phyloP scores from a whole-genome alignment of 768 basidiomycete species.

The Hypholoma sublateritium region DNA sequence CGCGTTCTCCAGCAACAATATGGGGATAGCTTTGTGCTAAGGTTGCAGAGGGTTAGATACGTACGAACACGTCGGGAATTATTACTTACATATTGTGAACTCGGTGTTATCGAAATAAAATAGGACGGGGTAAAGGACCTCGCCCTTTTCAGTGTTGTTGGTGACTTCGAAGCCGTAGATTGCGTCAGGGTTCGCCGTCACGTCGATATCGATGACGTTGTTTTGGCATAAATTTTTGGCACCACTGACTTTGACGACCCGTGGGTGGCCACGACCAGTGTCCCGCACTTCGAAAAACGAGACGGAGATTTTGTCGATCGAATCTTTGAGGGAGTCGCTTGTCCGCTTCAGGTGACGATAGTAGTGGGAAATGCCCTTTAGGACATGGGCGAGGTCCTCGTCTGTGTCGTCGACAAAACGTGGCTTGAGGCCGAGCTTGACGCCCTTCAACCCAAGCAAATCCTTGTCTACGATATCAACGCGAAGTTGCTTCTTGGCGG shows the following conservation, averaged over 20 bases:
- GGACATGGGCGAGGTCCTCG: neutral
- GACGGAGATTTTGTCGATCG: neutral
- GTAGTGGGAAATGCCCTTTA: neutral
- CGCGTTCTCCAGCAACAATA: neutral
- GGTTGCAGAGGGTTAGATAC: neutral
- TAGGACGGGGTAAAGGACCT: slow-evolving; percentile 9
- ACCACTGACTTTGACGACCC: neutral
- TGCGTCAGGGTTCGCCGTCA: neutral
- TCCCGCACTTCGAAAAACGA: neutral
- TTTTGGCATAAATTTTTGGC: neutral
- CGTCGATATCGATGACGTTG: neutral
- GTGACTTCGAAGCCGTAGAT: neutral
- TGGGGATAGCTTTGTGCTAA: neutral
- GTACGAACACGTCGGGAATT: neutral
- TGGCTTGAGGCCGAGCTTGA: neutral
- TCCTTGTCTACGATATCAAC: neutral
- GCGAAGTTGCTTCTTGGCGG: neutral
- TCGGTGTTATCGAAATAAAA: slow-evolving; percentile 30
- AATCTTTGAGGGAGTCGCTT: neutral
- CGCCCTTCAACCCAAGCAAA: neutral
- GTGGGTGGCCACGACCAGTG: neutral
- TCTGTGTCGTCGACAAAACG: neutral
- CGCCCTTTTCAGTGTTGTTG: neutral
- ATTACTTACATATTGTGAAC: slow-evolving; percentile 22
- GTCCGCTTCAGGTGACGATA: neutral